A percentile compares a stretch with the other conserved stretches of the same genome.
These are phyloP conservation scores for Cladosporium austrohemisphaericum DNA, from an alignment of 2,329 filamentous ascomycete genomes.

Conservation along the genomic window DNA sequence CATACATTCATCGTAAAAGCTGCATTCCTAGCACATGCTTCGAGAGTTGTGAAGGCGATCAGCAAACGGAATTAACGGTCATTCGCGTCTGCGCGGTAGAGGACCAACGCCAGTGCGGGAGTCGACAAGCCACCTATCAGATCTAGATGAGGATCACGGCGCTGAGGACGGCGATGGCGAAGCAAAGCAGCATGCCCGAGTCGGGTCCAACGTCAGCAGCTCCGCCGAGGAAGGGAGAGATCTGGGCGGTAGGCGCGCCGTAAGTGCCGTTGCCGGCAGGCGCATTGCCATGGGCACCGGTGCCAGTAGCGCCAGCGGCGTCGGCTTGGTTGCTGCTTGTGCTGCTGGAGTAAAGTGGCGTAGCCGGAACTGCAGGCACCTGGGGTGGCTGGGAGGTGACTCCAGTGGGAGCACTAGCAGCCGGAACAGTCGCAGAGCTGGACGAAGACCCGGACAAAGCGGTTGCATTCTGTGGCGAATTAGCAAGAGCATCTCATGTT, in stretches of 20 bases:
- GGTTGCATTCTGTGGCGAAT: conserved; percentile 17
- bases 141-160: conserved; percentile 21
- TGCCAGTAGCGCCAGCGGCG: conserved; percentile 17
- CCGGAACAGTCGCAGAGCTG: not conserved
- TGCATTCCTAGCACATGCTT: conserved; percentile 15
- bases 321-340: conserved; percentile 17
- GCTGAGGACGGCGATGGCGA: conserved; percentile 19
- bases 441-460: conserved; percentile 3
- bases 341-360: conserved; percentile 1
- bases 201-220: conserved; percentile 15
- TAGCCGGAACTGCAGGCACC: not conserved
- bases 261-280: conserved; percentile 19
- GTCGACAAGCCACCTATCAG: not conserved
- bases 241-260: conserved; percentile 9
- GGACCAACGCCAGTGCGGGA: not conserved
- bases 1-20: conserved; percentile 12
- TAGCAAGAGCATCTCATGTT: not conserved
- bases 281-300: conserved; percentile 4
- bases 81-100: not conserved
- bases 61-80: not conserved
- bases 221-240: conserved; percentile 18
- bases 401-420: conserved; percentile 2
- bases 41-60: conserved; percentile 3
- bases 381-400: conserved; percentile 1
- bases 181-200: conserved; percentile 17